A percentile compares a stretch with the other conserved stretches of the same genome.
These are phyloP conservation scores for Mediolabrus comicus DNA, from an alignment of 108 stramenopile genomes.

Conservation along the genomic window DNA sequence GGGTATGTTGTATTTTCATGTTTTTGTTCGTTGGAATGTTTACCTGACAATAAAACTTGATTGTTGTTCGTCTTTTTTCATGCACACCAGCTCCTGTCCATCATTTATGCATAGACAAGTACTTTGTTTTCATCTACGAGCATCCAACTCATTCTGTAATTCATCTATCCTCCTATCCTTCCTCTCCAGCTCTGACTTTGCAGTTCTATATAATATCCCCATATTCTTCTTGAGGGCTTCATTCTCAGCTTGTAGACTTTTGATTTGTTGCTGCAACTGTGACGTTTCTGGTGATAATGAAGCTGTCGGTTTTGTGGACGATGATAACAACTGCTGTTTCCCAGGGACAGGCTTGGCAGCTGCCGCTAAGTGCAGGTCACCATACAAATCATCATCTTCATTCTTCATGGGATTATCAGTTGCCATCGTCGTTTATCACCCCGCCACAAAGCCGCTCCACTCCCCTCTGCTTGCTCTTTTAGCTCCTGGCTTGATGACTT, in stretches of 20 bases:
- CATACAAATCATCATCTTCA: slow-evolving; percentile 34
- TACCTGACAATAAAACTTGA: too few relatives aligned
- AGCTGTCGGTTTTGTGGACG: background rate
- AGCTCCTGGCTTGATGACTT: too few relatives aligned
- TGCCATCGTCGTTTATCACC: too few relatives aligned
- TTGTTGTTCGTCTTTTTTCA: too few relatives aligned
- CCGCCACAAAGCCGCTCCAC: too few relatives aligned
- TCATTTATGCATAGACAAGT: too few relatives aligned
- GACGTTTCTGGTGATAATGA: background rate
- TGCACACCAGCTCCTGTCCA: too few relatives aligned
- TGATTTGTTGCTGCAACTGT: slow-evolving; percentile 18
- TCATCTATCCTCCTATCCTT: slow-evolving; percentile 39
- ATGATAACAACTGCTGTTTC: background rate
- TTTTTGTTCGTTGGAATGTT: background rate
- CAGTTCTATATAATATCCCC: slow-evolving; percentile 40
- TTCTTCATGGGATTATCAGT: slow-evolving; percentile 16
- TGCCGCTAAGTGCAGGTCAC: slow-evolving; percentile 23
- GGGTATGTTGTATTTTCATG: background rate
- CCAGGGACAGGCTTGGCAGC: slow-evolving; percentile 16
- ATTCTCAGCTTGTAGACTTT: slow-evolving; percentile 32
- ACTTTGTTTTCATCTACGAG: slow-evolving; percentile 18
- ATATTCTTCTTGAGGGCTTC: slow-evolving; percentile 45
- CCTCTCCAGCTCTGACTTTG: slow-evolving; percentile 47
- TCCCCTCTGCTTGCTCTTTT: too few relatives aligned
- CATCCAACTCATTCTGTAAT: slow-evolving; percentile 40